Conservation (phyloP, 495 filamentous ascomycete genomes). For the Astrothelium subdiscretum region DNA sequence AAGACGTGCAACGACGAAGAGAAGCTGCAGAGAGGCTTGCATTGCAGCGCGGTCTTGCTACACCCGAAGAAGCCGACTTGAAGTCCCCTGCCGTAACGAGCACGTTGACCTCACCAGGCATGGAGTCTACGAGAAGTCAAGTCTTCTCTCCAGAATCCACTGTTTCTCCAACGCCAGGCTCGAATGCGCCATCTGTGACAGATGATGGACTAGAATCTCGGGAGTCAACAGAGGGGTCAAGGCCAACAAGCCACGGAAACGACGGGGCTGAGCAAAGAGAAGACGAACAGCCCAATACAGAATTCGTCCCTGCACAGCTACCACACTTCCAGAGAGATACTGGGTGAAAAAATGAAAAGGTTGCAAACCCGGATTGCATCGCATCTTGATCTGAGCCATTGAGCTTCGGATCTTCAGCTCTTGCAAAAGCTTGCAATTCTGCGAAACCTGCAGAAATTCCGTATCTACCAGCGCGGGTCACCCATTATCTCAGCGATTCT, state of each 20-base stretch:
- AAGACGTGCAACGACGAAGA: slow-evolving; percentile 55
- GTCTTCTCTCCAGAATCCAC: not conserved
- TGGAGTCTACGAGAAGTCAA: not conserved
- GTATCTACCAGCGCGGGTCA: too few species aligned
- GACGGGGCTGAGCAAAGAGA: not conserved
- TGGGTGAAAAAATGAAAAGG: not conserved
- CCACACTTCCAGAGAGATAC: not conserved
- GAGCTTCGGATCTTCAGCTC: too few species aligned
- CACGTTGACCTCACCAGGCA: not conserved
- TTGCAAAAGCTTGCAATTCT: too few species aligned
- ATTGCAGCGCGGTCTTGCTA: slow-evolving; percentile 50
- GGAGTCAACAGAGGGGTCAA: not conserved
- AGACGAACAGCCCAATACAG: not conserved
- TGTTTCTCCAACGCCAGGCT: not conserved
- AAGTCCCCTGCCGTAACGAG: not conserved
- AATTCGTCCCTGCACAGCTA: not conserved
- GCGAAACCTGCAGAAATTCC: too few species aligned
- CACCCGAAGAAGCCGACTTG: slow-evolving; percentile 10
- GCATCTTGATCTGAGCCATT: not conserved
- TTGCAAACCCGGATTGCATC: not conserved
- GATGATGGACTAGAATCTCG: not conserved
- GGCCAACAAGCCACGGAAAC: not conserved
- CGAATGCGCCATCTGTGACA: not conserved
- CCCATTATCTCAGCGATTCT: too few species aligned
- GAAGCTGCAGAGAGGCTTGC: slow-evolving; percentile 64